Evolutionary conservation across 2,329 filamentous ascomycete species (phyloP).

Genomic region (Knufia fluminis): DNA sequence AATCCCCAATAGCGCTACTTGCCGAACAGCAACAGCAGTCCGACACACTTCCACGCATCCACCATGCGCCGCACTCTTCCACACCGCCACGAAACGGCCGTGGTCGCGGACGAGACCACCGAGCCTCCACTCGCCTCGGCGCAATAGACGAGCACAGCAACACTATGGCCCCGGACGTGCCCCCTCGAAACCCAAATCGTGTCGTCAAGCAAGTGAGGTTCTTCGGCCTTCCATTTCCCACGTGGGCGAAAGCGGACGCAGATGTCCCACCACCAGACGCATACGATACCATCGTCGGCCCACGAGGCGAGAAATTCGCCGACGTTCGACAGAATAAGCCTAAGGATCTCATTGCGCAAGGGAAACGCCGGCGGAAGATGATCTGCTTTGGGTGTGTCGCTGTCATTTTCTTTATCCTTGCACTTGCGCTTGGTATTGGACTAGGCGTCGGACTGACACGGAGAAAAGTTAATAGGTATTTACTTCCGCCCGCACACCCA

Average conservation of each 20-base stretch:
- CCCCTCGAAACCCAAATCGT: conserved; percentile 11
- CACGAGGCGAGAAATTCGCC: conserved; percentile 20
- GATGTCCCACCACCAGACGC: conserved; percentile 23
- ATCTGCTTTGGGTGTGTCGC: conserved; percentile 27
- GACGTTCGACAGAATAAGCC: conserved; percentile 20
- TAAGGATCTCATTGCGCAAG: not conserved
- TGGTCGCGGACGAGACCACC: not conserved
- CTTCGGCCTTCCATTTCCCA: conserved; percentile 12
- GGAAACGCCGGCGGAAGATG: conserved; percentile 19
- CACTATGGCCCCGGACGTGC: conserved; percentile 7
- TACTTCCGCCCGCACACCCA: not conserved
- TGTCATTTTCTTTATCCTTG: conserved; percentile 21
- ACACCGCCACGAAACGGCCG: not conserved
- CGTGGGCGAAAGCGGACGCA: conserved; percentile 12
- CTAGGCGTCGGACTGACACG: conserved; percentile 26
- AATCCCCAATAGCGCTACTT: not conserved
- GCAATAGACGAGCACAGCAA: conserved; percentile 10
- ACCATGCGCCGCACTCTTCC: not conserved
- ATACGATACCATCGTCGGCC: conserved; percentile 19
- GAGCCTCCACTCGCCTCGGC: conserved; percentile 1
- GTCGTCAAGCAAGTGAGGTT: conserved; percentile 11
- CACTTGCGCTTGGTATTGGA: conserved; percentile 23
- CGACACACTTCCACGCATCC: not conserved
- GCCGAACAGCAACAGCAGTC: not conserved
- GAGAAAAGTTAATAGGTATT: conserved; percentile 24